Evolutionary conservation across 2,329 filamentous ascomycete species (phyloP), one percentile per base, ranked within the genome.

Genomic region (Xylaria sp.): DNA sequence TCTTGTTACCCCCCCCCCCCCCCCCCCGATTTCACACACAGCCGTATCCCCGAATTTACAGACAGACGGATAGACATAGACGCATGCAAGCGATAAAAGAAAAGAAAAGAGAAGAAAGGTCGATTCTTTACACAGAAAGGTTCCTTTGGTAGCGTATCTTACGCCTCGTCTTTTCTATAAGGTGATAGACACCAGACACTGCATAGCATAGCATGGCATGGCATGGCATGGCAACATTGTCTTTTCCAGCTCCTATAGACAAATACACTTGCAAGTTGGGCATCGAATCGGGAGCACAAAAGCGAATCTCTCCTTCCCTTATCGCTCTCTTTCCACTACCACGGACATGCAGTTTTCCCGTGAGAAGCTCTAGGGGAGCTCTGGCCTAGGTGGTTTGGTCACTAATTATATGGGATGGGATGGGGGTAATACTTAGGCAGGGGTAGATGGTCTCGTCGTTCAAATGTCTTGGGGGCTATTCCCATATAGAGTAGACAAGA

Each of bases 111-210:
- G n/a, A n/a, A n/a, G n/a, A n/a, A n/a, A n/a, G n/a, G n/a, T n/a
- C n/a, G n/a, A n/a, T n/a, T n/a, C n/a, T n/a, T n/a, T n/a, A n/a
- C n/a, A n/a, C n/a, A n/a, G n/a, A n/a, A n/a, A n/a, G n/a, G n/a
- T n/a, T n/a, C n/a, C n/a, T n/a, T n/a, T n/a, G n/a, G n/a, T n/a
- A n/a, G n/a, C n/a, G n/a, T n/a, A n/a, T n/a, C n/a, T n/a, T n/a
- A n/a, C n/a, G n/a, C n/a, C n/a, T n/a, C n/a, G n/a, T n/a, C n/a
- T n/a, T n/a, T n/a, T n/a, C n/a, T n/a, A n/a, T 19, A 15, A 14
- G 19, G 19, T 45, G 56, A 46, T 57, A 52, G 40, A 64, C 23
- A 14, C 23, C 3, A n/a, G 49, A 40, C 5, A 21, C 55, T 47
- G 21, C 42, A 54, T 50, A 28, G 47, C 33, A 51, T 52, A 23